Evolutionary conservation across 768 basidiomycete species (phyloP), one percentile per base, ranked within the genome.

Genomic region (Lepiota brunneoincarnata): DNA sequence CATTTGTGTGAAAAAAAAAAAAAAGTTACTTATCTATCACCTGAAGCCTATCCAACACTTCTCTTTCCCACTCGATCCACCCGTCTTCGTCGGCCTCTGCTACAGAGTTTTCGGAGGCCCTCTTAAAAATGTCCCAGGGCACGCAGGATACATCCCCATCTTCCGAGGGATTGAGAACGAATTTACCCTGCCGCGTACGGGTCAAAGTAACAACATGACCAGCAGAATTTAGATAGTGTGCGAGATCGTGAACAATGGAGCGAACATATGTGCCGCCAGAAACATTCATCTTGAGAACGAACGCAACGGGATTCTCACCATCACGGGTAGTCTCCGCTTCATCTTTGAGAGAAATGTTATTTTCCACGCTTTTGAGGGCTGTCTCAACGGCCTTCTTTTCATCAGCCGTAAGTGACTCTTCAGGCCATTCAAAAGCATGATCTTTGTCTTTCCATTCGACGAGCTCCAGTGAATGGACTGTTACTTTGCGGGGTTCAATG

Each of bases 261-360:
- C 97, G 87, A 50, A 99, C 95, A 63, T 99, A 99, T 12, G 97
- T 98, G 37, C 97, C 97, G 23, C 91, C 90, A 7, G 94, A 95
- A 5, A 98, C 97, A 58, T 78, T 88, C 94, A 99, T 96, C 51
- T 80, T 82, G 58, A 99, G 75, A 7, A 87, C 86, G 68, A 98
- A 97, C 18, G 87, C 87, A 0, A 86, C 79, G 1, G 95, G 91
- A 3, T 68, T 63, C 49, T 77, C 72, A 24, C 64, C 63, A 9
- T 67, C 59, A 3, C 61, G 39, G 11, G 57, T 57, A 12, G 53
- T 44, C 49, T 77, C 73, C 20, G 64, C 66, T 34, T 75, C 72
- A 54, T 81, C 75, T 55, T 70, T 65, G n/a, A 80, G 61, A 15
- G 67, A 57, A 2, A 67, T 62, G 26, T 70, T 64, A 20, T 71